Conservation (phyloP, 1,284 basidiomycete genomes). For the Afroboletus lepidellus region DNA sequence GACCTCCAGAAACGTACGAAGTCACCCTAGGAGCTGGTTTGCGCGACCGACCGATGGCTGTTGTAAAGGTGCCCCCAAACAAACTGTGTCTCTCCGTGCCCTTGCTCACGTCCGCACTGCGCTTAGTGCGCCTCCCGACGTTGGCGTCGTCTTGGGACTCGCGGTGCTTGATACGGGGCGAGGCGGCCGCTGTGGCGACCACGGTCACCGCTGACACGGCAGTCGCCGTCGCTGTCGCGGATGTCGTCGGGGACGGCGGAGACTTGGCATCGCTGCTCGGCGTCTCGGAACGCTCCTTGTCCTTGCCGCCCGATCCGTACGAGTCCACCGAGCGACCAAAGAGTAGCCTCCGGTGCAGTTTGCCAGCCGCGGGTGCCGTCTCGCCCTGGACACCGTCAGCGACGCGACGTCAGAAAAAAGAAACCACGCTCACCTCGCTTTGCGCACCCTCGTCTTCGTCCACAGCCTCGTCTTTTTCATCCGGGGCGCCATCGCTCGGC, state of each 20-base stretch:
- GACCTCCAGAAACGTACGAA: conserved; percentile 48
- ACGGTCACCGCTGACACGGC: too few relatives aligned
- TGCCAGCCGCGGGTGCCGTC: conserved; percentile 32
- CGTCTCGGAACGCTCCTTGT: conserved; percentile 35
- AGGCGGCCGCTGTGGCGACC: conserved; percentile 4
- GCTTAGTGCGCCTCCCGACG: conserved; percentile 46
- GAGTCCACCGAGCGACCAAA: conserved; percentile 63
- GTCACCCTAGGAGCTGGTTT: conserved; percentile 80
- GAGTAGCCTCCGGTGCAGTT: conserved; percentile 45
- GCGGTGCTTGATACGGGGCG: conserved; percentile 22
- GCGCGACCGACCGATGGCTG: conserved; percentile 60
- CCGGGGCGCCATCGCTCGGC: conserved; percentile 53
- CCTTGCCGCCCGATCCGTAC: conserved; percentile 35
- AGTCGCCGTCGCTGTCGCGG: neutral
- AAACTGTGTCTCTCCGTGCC: conserved; percentile 68
- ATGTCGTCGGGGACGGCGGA: conserved; percentile 13
- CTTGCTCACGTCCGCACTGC: conserved; percentile 52
- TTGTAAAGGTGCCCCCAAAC: conserved; percentile 63
- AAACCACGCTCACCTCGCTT: conserved; percentile 59
- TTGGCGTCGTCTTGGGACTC: conserved; percentile 29
- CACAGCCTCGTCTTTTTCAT: conserved; percentile 32
- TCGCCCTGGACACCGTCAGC: conserved; percentile 41
- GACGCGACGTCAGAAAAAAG: neutral
- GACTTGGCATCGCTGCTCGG: conserved; percentile 24
- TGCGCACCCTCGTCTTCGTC: conserved; percentile 63